A percentile compares a stretch with the other conserved stretches of the same genome.
Conservation (phyloP, 1,284 basidiomycete genomes). For the Cerrena zonata region DNA sequence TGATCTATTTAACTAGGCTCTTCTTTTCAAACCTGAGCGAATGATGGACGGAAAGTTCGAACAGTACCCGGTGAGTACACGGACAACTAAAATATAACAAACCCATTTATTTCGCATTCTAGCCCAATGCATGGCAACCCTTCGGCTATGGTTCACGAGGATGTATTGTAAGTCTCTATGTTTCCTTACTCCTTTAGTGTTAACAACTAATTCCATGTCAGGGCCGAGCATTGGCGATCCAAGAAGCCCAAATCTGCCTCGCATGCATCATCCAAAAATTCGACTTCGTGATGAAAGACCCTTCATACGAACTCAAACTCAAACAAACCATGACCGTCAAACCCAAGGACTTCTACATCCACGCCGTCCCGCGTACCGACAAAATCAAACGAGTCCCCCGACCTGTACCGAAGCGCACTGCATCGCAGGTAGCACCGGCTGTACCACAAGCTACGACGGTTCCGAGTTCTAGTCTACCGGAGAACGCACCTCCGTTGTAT, state of each 20-base stretch:
- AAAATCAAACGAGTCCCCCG: neutral
- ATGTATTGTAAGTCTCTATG: slow-evolving; percentile 33
- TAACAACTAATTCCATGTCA: slow-evolving; percentile 9
- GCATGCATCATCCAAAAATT: slow-evolving; percentile 40
- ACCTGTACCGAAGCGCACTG: neutral
- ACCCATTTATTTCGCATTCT: too few species aligned
- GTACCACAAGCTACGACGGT: neutral
- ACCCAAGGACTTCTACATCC: slow-evolving; percentile 38
- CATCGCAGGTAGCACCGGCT: neutral
- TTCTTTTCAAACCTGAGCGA: slow-evolving; percentile 41
- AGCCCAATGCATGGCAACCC: slow-evolving; percentile 43
- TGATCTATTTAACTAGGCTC: slow-evolving; percentile 18
- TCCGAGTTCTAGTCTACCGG: neutral
- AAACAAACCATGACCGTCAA: slow-evolving; percentile 46
- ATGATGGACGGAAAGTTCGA: slow-evolving; percentile 45
- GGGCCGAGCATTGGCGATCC: slow-evolving; percentile 44
- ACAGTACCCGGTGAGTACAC: slow-evolving; percentile 32
- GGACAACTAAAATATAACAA: too few species aligned
- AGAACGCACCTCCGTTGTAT: slow-evolving; percentile 28
- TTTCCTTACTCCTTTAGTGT: neutral
- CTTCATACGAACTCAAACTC: slow-evolving; percentile 38
- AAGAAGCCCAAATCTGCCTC: slow-evolving; percentile 41
- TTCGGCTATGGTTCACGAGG: slow-evolving; percentile 39
- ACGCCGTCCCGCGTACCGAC: slow-evolving; percentile 31
- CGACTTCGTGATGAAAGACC: slow-evolving; percentile 39